phyloP scores from a whole-genome alignment of 2,329 filamentous ascomycete species.

The Tolypocladium ovalisporum region DNA sequence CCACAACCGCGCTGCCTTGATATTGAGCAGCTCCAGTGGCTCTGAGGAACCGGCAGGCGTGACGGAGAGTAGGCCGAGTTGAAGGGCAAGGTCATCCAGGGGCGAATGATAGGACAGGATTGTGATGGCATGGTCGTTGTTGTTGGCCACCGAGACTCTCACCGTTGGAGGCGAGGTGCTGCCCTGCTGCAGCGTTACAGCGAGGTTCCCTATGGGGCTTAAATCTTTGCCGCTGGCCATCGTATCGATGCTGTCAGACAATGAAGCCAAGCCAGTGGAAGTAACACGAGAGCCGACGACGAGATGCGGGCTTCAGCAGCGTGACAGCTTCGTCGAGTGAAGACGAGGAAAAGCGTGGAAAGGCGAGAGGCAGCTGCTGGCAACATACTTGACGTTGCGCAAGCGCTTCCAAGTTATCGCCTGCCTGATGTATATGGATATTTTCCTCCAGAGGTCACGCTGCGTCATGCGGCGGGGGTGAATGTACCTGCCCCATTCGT shows the following conservation, averaged over 20 bases:
- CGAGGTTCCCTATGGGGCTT: conserved; percentile 13
- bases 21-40: conserved; percentile 18
- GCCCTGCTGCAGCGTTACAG: conserved; percentile 20
- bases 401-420: not conserved
- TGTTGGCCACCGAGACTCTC: conserved; percentile 24
- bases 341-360: not conserved
- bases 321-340: not conserved
- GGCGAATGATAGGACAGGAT: conserved; percentile 27
- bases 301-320: not conserved
- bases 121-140: conserved; percentile 20
- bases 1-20: conserved; percentile 22
- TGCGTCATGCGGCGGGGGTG: not conserved
- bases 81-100: conserved; percentile 22
- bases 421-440: too few species aligned
- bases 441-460: not conserved
- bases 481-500: not conserved
- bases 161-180: conserved; percentile 21
- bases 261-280: not conserved
- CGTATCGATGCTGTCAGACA: not conserved
- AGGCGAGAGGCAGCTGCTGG: not conserved
- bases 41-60: conserved; percentile 15
- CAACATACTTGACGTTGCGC: not conserved
- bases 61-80: conserved; percentile 23
- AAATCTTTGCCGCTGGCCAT: not conserved
- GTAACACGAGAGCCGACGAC: not conserved